Percentiles rank a stretch among this genome's conserved stretches.
These are phyloP conservation scores for Fusarium scirpi DNA, from an alignment of 2,329 filamentous ascomycete genomes.

Conservation along the genomic window DNA sequence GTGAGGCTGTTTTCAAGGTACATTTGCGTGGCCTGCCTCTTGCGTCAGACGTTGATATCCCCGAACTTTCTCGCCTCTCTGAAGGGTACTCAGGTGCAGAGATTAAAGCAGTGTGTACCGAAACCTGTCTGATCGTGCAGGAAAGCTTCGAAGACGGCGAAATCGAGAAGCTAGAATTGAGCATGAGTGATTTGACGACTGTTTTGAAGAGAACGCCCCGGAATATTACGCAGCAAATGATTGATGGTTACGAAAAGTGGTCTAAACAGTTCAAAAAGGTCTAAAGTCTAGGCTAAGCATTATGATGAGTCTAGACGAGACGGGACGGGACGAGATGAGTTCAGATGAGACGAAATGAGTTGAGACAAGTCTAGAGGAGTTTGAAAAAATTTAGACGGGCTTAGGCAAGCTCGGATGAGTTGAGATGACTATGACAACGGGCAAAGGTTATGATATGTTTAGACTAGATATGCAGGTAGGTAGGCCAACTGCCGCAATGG, in stretches of 20 bases:
- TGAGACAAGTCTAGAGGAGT: not conserved
- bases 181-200: conserved; percentile 58
- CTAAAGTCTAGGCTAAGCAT: conserved; percentile 6
- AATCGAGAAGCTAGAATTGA: conserved; percentile 51
- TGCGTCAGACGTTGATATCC: conserved; percentile 72
- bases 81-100: conserved; percentile 91
- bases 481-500: not conserved
- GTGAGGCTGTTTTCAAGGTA: conserved; percentile 80
- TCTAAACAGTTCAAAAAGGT: conserved; percentile 53
- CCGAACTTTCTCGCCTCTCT: conserved; percentile 70
- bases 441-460: not conserved
- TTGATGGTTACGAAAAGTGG: conserved; percentile 70
- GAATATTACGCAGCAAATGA: conserved; percentile 70
- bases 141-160: conserved; percentile 51
- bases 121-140: conserved; percentile 58
- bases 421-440: not conserved
- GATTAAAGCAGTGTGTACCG: conserved; percentile 68
- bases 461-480: not conserved
- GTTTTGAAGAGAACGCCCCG: conserved; percentile 62
- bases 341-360: not conserved
- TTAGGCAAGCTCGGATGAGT: not conserved
- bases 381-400: not conserved
- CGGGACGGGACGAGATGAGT: not conserved
- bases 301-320: not conserved
- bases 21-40: conserved; percentile 72